Conservation (phyloP, 148 eudicot species). For the Fallopia convolvulus region DNA sequence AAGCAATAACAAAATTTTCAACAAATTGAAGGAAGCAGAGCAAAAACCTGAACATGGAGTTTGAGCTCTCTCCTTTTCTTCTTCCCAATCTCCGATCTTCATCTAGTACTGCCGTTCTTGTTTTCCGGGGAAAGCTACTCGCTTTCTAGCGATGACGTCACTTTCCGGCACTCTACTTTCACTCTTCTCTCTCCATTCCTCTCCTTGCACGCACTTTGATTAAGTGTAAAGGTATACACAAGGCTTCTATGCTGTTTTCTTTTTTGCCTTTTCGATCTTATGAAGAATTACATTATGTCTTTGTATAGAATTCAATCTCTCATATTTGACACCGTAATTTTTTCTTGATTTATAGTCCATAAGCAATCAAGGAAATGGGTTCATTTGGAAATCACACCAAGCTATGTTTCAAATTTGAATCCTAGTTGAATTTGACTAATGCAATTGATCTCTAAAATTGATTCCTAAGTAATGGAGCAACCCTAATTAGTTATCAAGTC, state of each 20-base stretch:
- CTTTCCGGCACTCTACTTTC: neutral
- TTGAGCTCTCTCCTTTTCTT: neutral
- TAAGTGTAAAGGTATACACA: no score
- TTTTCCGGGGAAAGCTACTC: neutral
- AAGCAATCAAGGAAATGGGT: no score
- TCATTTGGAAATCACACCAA: no score
- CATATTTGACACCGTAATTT: no score
- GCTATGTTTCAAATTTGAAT: neutral
- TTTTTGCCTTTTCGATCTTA: no score
- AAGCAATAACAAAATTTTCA: neutral
- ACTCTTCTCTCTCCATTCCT: neutral
- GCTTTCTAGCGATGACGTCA: conserved; percentile 8
- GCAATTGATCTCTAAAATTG: no score
- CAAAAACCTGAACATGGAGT: neutral
- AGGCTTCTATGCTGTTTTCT: no score
- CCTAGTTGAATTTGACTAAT: neutral
- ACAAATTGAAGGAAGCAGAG: neutral
- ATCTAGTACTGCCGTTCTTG: neutral
- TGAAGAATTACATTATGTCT: no score
- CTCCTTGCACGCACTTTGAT: neutral
- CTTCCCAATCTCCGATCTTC: neutral
- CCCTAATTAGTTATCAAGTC: no score
- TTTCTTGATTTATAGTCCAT: no score
- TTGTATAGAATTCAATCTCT: no score
- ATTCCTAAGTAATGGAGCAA: no score